phyloP scores from a whole-genome alignment of 2,329 filamentous ascomycete genomes.

The Clarireedia hainanense region DNA sequence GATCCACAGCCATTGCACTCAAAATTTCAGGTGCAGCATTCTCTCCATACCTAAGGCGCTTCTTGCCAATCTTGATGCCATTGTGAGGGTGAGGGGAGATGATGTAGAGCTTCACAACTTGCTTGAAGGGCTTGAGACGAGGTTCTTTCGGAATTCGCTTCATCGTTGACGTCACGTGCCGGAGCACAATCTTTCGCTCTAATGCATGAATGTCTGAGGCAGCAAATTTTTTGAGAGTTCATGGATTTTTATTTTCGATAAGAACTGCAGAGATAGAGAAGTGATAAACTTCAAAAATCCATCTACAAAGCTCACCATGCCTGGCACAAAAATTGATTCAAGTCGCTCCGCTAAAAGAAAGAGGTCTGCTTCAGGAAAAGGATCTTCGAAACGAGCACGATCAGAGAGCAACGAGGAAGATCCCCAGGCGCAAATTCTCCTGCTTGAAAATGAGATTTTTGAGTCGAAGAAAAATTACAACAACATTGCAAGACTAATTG shows the following conservation, averaged over 20 bases:
- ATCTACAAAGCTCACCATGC: slow-evolving; percentile 20
- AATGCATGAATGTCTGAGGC: neutral
- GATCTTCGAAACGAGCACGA: slow-evolving; percentile 37
- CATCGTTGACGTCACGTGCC: slow-evolving; percentile 7
- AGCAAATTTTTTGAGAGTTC: neutral
- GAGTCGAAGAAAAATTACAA: slow-evolving; percentile 89
- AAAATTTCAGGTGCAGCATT: slow-evolving; percentile 1
- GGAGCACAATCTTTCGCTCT: neutral
- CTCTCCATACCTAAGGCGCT: slow-evolving; percentile 84
- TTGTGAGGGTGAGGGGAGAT: slow-evolving; percentile 60
- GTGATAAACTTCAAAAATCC: neutral
- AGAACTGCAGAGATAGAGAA: neutral
- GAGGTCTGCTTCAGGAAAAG: slow-evolving; percentile 40
- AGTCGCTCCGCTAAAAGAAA: slow-evolving; percentile 36
- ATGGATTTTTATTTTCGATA: slow-evolving; percentile 5
- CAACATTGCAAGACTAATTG: slow-evolving; percentile 70
- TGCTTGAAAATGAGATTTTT: slow-evolving; percentile 72
- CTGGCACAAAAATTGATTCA: slow-evolving; percentile 12
- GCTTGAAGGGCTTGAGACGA: slow-evolving; percentile 21
- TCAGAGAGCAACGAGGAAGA: slow-evolving; percentile 40
- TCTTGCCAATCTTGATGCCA: slow-evolving; percentile 97
- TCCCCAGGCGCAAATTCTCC: slow-evolving; percentile 57
- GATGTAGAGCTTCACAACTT: slow-evolving; percentile 33
- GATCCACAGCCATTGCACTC: slow-evolving; percentile 18
- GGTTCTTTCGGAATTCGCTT: slow-evolving; percentile 20